Evolutionary conservation across 1,139 yeast genomes (phyloP), one percentile per base, ranked within the genome.

Genomic region (Geotrichum bryndzae): DNA sequence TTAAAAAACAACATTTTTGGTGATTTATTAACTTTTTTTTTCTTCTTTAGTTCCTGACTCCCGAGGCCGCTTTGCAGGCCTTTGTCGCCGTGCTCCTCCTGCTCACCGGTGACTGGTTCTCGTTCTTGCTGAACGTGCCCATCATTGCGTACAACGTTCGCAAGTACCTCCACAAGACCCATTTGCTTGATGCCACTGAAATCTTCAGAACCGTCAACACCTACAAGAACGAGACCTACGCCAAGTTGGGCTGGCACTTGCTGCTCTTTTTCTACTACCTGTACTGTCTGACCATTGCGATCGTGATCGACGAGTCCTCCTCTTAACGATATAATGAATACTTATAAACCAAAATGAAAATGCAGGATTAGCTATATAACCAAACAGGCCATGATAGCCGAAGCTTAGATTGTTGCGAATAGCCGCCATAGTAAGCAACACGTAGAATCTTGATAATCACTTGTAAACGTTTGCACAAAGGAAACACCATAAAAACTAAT

Each of bases 151-250:
- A 80, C 79, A 91, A 91, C 74, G 85, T 80, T 66, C 87, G 87
- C 78, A 89, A 89, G 76, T 66, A 64, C 45, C 79, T 82, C 70
- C 84, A 84, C 71, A 88, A 89, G 75, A 84, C 85, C 74, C 90
- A 90, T 74, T 79, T 87, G 69, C 84, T 90, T 75, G 97, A 91
- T 75, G 97, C 97, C 64, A 91, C 97, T 58, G 96, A 90, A 76
- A 91, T 91, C 70, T 91, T 91, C 79, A 86, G 97, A 80, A 91
- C 96, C 59, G 84, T 91, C 72, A 83, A 88, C 68, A 87, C 85
- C 72, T 94, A 90, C 78, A 91, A 91, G 83, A 87, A 87, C 74
- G 97, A 90, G 77, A 83, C 92, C 56, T 90, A 90, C 72, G 77
- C 88, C 74, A 91, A 91, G 76, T 82, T 91, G 70, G 96, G 94